Base-by-base conservation (phyloP, 2,329 filamentous ascomycete genomes). In the Fusarium chaquense region DNA sequence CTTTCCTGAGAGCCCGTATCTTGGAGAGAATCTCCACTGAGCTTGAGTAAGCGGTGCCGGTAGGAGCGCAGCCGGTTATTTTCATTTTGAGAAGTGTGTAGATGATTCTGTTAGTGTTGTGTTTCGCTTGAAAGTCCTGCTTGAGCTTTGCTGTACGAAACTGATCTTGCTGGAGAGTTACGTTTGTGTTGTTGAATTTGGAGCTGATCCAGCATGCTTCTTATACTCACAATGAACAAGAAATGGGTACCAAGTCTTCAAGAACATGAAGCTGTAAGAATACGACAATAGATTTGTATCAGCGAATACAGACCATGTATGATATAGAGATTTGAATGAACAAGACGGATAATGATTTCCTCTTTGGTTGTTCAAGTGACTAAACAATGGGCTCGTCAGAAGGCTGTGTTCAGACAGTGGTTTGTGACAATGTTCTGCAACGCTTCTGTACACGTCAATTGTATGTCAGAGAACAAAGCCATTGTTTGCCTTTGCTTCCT, bases 21-120 rank as follows among this genome's bases (percentile, higher is more conserved):
- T 3, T 20, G 13, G 0, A 4, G 20, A 10, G 4, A 43, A 3
- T 9, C 1, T 24, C 3, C 13, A 16, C 7, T 2, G 20, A 10
- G 20, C 12, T 16, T 24, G 40, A 3, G 40, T 24, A 24, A 16
- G 13, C 8, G 15, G 40, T 22, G 22, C 7, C 15, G 7, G 8
- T 16, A 16, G 20, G 13, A 24, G 40, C 7, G 40, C 10, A 16
- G 20, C 10, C 8, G 20, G 20, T 20, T 20, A 20, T 20, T 20
- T 20, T 20, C 40, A 43, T 43, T 16, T 24, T 16, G 22, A 43
- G 4, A 15, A 24, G 13, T 22, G 22, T 24, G 13, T 9, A 24
- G 20, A 13, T 10, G 13, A 22, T 22, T 6, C 12, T 13, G 36
- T 22, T 20, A 12, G 36, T 40, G n/a, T 20, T 40, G 3, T 12